Evolutionary conservation across 2,329 filamentous ascomycete genomes (phyloP), one percentile per base, ranked within the genome.

Genomic region (Ascosphaera acerosa): DNA sequence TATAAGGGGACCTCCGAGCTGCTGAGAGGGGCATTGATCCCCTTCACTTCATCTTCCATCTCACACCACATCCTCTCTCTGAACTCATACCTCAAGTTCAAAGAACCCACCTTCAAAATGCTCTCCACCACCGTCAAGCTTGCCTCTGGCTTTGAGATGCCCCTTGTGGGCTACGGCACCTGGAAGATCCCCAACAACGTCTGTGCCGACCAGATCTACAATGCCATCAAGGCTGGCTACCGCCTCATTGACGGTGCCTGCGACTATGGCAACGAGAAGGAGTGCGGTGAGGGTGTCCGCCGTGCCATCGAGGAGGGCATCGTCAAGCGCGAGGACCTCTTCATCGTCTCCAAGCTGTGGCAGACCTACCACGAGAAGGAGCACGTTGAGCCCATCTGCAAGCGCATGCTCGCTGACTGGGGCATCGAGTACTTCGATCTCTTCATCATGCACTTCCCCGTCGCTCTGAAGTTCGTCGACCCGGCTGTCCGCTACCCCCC

Each of bases 281-380:
- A 81, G 52, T 69, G 65, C 39, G 77, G 76, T 35, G 57, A 81
- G 49, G 77, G 77, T 44, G 63, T 84, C 29, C 66, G 70, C 36
- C 73, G 74, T 41, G 77, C 77, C 44, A 78, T 87, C 54, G 64
- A 73, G 47, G 77, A 87, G 6, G 75, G 76, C 27, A 52, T 84
- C 35, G 76, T 82, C 42, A 80, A 72, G 60, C 73, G 77, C 36
- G 69, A 76, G 53, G 78, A 91, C 15, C 74, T 90, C 49, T 90
- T 90, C 66, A 70, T 91, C 48, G 76, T 82, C 40, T 80, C 74
- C 54, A 91, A 90, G 62, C 72, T 91, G 35, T 90, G 81, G 80
- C 81, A 84, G 59, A 72, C 71, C 41, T 90, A 81, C 66, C 78
- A 90, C 61, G 74, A 84, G 45, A 62, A 62, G 42, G 71, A 84